A percentile compares a stretch with the other conserved stretches of the same genome.
Evolutionary conservation across 2,329 filamentous ascomycete species (phyloP).

Genomic region (Colletotrichum karsti): DNA sequence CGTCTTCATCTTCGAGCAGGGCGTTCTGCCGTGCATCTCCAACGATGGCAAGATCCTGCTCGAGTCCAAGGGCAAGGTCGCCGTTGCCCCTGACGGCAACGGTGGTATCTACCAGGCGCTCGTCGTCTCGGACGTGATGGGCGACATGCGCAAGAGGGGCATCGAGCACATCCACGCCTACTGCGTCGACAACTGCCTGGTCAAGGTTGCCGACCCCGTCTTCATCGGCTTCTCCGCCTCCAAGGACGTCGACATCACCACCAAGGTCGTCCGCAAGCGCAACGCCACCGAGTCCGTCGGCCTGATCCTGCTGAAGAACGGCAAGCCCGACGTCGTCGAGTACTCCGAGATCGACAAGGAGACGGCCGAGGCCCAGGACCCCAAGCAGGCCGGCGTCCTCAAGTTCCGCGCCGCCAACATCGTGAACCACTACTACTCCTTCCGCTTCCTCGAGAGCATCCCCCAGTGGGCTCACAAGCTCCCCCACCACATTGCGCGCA

Average conservation of each 20-base stretch:
- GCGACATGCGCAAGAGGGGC: slow-evolving; percentile 88
- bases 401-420: slow-evolving; percentile 99
- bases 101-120: slow-evolving; percentile 96
- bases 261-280: slow-evolving; percentile 99
- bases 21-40: slow-evolving; percentile 94
- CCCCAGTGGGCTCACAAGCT: slow-evolving; percentile 86
- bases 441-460: slow-evolving; percentile 89
- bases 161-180: slow-evolving; percentile 97
- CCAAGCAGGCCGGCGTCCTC: slow-evolving; percentile 81
- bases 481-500: slow-evolving; percentile 94
- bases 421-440: slow-evolving; percentile 99
- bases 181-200: slow-evolving; percentile 99
- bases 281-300: slow-evolving; percentile 96
- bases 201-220: slow-evolving; percentile 95
- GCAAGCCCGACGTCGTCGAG: slow-evolving; percentile 95
- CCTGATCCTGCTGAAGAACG: slow-evolving; percentile 93
- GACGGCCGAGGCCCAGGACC: slow-evolving; percentile 89
- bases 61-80: slow-evolving; percentile 88
- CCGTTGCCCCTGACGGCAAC: slow-evolving; percentile 96
- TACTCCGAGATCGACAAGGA: slow-evolving; percentile 95
- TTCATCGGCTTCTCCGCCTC: slow-evolving; percentile 94
- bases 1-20: slow-evolving; percentile 94
- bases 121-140: slow-evolving; percentile 79
- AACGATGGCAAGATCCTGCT: slow-evolving; percentile 98
- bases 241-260: slow-evolving; percentile 92